Evolutionary conservation across 805 yeast genomes (phyloP).

Genomic region (Schwanniomyces occidentalis): DNA sequence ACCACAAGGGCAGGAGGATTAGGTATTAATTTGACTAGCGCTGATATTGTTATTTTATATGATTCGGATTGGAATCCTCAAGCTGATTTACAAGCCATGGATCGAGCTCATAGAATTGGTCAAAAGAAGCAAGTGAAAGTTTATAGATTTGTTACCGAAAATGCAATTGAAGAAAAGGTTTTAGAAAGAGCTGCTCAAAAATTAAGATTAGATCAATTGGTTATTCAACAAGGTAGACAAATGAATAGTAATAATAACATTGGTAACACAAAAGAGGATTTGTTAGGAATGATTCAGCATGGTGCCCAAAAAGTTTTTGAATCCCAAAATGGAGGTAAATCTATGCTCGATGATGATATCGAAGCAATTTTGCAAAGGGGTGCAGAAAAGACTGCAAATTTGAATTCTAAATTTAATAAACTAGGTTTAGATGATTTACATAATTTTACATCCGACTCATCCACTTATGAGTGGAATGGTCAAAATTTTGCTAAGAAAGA

Average conservation of each 20-base stretch:
- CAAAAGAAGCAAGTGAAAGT: slow-evolving; percentile 95
- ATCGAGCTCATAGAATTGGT: slow-evolving; percentile 96
- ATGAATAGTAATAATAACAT: slow-evolving; percentile 43
- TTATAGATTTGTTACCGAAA: slow-evolving; percentile 88
- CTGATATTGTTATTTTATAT: slow-evolving; percentile 83
- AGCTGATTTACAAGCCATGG: slow-evolving; percentile 98
- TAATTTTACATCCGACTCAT: slow-evolving; percentile 82
- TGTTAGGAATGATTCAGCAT: slow-evolving; percentile 92
- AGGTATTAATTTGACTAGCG: slow-evolving; percentile 90
- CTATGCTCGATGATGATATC: slow-evolving; percentile 63
- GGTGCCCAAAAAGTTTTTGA: slow-evolving; percentile 92
- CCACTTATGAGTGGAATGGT: slow-evolving; percentile 98
- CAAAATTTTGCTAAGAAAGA: slow-evolving; percentile 67
- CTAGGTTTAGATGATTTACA: slow-evolving; percentile 93
- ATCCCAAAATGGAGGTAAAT: slow-evolving; percentile 26
- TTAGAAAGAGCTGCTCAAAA: slow-evolving; percentile 95
- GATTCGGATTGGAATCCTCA: slow-evolving; percentile 99
- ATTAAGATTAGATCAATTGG: slow-evolving; percentile 87
- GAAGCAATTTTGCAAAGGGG: slow-evolving; percentile 82
- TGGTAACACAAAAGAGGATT: slow-evolving; percentile 76
- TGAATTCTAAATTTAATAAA: slow-evolving; percentile 80
- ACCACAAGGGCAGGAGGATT: slow-evolving; percentile 98
- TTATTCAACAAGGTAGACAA: slow-evolving; percentile 87
- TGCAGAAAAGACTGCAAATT: slow-evolving; percentile 72
- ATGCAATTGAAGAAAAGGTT: slow-evolving; percentile 95